Conservation (phyloP, 306 rosid species). For the Medicago lupulina region DNA sequence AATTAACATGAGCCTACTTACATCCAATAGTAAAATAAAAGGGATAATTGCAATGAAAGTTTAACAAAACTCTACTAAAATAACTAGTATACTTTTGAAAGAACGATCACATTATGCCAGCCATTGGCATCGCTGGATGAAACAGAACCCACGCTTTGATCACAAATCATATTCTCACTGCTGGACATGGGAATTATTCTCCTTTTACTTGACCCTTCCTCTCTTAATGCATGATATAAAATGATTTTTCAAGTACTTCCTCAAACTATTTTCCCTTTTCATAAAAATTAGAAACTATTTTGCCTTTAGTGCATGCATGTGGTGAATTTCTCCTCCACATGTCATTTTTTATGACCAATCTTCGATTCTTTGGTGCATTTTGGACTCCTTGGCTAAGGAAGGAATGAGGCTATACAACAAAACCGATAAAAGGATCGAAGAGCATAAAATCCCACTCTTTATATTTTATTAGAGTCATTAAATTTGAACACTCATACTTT, state of each 20-base stretch:
- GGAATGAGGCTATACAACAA: constrained; percentile 14
- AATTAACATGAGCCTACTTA: too few relatives aligned
- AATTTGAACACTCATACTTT: too few relatives aligned
- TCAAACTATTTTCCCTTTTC: not conserved
- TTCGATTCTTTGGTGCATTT: constrained; percentile 12
- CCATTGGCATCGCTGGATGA: constrained; percentile 34
- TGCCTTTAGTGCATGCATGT: not conserved
- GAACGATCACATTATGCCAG: constrained; percentile 39
- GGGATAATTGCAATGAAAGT: too few relatives aligned
- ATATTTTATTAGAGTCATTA: not conserved
- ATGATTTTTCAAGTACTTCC: not conserved
- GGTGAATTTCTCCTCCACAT: constrained; percentile 31
- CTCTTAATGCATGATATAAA: not conserved
- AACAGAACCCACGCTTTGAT: constrained; percentile 32
- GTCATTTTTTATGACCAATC: not conserved
- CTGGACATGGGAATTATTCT: constrained; percentile 34
- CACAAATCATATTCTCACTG: constrained; percentile 34
- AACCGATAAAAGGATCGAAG: not conserved
- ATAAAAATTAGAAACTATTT: not conserved
- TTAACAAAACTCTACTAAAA: too few relatives aligned
- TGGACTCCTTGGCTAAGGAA: constrained; percentile 40
- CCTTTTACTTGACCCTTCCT: not conserved
- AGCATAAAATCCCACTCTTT: constrained; percentile 7
- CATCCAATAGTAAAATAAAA: too few relatives aligned
- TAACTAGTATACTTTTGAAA: too few relatives aligned